Percentiles rank a stretch among this genome's conserved stretches.
Evolutionary conservation across 2,329 filamentous ascomycete species (phyloP).

Genomic region (Fusarium foetens): DNA sequence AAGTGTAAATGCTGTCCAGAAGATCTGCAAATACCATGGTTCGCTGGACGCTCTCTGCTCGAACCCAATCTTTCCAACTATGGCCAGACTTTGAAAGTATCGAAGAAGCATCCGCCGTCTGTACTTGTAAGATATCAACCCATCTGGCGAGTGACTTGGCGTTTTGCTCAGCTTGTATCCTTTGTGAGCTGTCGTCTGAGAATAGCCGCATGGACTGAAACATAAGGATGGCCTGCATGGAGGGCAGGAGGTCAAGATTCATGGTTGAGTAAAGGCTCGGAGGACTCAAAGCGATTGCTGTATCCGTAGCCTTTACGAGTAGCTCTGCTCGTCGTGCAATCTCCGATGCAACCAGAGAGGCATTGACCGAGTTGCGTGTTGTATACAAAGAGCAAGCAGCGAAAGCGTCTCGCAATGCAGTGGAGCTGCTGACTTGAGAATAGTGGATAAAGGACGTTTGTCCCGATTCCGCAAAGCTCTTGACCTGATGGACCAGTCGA

Average conservation of each 20-base stretch:
- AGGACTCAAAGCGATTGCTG: not conserved
- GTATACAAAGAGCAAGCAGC: not conserved
- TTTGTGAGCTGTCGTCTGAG: accelerated
- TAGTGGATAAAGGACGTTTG: not conserved
- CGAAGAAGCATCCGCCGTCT: too few species aligned
- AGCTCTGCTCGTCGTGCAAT: not conserved
- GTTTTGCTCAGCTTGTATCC: accelerated
- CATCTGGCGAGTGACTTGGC: accelerated
- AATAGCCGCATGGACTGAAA: not conserved
- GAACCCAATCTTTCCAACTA: not conserved
- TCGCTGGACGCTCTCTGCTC: accelerated
- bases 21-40: not conserved
- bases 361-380: not conserved
- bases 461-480: accelerated
- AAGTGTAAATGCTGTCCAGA: not conserved
- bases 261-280: accelerated
- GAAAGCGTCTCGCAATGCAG: not conserved
- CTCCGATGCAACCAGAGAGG: accelerated
- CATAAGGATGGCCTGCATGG: accelerated
- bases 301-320: not conserved
- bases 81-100: accelerated
- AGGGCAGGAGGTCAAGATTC: not conserved
- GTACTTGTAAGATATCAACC: not conserved
- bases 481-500: not conserved
- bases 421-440: not conserved